A percentile compares a stretch with the other conserved stretches of the same genome.
Conservation (phyloP, 179 eudicot genomes). For the Beta macrorhiza region DNA sequence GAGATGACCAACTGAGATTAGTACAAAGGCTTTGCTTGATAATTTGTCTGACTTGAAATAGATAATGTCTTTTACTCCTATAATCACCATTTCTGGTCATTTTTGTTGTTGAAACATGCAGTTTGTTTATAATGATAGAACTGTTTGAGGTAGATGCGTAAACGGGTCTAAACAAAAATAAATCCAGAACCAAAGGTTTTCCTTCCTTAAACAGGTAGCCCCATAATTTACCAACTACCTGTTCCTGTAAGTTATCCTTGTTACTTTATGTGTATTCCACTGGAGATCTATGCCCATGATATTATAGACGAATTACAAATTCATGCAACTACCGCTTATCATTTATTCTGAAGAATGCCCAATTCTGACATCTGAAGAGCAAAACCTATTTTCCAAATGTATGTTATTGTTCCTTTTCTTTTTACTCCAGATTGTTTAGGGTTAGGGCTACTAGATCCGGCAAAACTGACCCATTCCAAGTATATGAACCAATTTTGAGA, state of each 20-base stretch:
- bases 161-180: background rate
- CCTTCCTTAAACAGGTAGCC: background rate
- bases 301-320: background rate
- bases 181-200: background rate
- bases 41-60: background rate
- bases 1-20: background rate
- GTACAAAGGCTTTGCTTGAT: background rate
- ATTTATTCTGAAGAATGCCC: background rate
- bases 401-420: background rate
- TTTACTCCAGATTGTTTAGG: background rate
- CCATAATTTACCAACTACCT: constrained; percentile 2
- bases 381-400: background rate
- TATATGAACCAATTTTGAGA: too few relatives aligned
- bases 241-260: background rate
- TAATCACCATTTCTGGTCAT: background rate
- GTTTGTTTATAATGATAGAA: background rate
- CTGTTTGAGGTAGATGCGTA: background rate
- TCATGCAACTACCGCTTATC: background rate
- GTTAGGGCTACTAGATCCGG: background rate
- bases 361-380: constrained; percentile 10
- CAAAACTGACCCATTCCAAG: too few relatives aligned
- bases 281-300: background rate
- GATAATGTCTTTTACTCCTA: background rate
- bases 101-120: background rate
- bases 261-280: background rate